Percentiles rank a stretch among this genome's conserved stretches.
Evolutionary conservation across 352 stramenopile species (phyloP).

Genomic region (Blastocystis sp.): DNA sequence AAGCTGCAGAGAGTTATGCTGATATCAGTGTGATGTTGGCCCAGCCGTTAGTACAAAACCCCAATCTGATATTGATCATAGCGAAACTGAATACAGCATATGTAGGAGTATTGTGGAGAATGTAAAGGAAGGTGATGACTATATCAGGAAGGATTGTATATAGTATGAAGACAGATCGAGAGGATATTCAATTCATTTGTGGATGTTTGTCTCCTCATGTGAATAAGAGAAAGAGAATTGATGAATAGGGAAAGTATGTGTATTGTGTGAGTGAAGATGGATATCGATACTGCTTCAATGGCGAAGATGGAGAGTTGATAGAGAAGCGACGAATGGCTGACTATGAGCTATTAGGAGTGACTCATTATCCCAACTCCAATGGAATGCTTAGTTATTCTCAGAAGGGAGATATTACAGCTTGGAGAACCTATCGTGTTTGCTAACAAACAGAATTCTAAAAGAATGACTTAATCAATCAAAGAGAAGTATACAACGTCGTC

Average conservation of each 20-base stretch:
- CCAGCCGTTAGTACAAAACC: constrained; percentile 1
- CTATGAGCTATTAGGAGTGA: constrained; percentile 1
- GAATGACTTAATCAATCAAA: not conserved
- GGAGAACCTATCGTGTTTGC: not conserved
- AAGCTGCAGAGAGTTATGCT: not conserved
- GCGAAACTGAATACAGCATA: not conserved
- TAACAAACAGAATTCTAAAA: not conserved
- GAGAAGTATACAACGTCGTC: not conserved
- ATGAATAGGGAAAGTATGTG: constrained; percentile 47
- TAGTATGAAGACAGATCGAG: not conserved
- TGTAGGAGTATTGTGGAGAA: not conserved
- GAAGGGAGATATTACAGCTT: constrained; percentile 23
- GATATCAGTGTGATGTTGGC: constrained; percentile 25
- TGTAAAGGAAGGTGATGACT: not conserved
- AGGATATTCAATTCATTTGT: not conserved
- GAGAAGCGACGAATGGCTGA: constrained; percentile 15
- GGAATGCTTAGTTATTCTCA: not conserved
- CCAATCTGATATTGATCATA: not conserved
- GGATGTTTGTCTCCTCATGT: constrained; percentile 6
- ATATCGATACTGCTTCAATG: not conserved
- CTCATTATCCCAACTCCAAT: not conserved
- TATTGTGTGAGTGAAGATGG: constrained; percentile 52
- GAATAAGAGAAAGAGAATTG: not conserved
- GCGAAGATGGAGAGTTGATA: constrained; percentile 6
- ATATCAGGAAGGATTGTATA: not conserved